A percentile compares a stretch with the other conserved stretches of the same genome.
Conservation (phyloP, 1,139 yeast genomes). For the Candida sp. region DNA sequence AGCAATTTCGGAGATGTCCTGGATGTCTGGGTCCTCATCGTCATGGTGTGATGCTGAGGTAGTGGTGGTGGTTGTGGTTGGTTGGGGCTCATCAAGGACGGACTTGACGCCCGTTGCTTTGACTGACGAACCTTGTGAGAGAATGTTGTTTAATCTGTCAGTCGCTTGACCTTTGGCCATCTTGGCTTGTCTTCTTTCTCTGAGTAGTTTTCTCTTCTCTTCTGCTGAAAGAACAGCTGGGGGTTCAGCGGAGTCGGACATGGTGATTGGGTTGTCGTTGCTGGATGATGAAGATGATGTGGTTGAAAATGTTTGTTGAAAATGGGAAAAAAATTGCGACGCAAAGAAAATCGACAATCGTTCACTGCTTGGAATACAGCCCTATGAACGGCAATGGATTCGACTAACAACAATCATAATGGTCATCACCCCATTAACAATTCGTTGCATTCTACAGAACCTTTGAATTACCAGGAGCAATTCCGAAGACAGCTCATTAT, state of each 20-base stretch:
- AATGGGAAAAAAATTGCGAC: not conserved
- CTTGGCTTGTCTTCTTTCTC: conserved; percentile 76
- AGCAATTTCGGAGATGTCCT: conserved; percentile 18
- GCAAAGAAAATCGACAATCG: not conserved
- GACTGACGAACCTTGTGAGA: conserved; percentile 46
- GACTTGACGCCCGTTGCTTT: conserved; percentile 34
- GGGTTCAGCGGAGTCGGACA: conserved; percentile 19
- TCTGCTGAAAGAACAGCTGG: conserved; percentile 49
- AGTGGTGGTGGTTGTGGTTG: conserved; percentile 1
- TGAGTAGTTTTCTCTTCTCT: conserved; percentile 62
- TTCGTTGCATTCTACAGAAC: conserved; percentile 5
- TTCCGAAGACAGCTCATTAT: conserved; percentile 41
- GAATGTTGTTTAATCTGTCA: conserved; percentile 54
- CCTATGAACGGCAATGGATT: not conserved
- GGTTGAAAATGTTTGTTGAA: not conserved
- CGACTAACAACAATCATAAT: not conserved
- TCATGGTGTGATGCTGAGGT: conserved; percentile 19
- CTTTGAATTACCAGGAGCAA: conserved; percentile 41
- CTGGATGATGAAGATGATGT: not conserved
- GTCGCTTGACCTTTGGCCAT: conserved; percentile 62
- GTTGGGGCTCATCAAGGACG: conserved; percentile 31
- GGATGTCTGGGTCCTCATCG: conserved; percentile 41
- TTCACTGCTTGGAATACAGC: too few relatives aligned
- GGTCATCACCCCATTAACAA: not conserved
- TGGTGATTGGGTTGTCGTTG: conserved; percentile 6